A percentile compares a stretch with the other conserved stretches of the same genome.
Evolutionary conservation across 331 rosid species (phyloP).

Genomic region (Quercus phellos): DNA sequence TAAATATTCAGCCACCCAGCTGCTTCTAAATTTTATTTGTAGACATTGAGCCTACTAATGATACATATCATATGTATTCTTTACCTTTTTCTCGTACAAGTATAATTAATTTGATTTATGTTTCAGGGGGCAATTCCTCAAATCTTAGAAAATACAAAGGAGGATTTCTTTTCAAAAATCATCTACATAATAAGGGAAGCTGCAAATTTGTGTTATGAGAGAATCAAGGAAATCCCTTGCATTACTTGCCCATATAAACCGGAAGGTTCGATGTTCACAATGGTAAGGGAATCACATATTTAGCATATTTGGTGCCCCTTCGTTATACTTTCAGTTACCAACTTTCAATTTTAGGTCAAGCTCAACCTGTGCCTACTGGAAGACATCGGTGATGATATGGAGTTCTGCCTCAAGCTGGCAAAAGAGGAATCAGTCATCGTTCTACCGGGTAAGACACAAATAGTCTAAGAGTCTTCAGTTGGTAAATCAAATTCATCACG

Average conservation of each 20-base stretch:
- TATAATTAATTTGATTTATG: background rate
- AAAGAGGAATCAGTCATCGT: constrained; percentile 39
- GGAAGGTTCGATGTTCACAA: constrained; percentile 38
- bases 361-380: constrained; percentile 29
- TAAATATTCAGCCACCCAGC: too few species aligned
- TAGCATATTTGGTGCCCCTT: background rate
- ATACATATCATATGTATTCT: too few species aligned
- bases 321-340: background rate
- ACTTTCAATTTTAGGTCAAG: constrained; percentile 23
- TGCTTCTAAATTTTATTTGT: too few species aligned
- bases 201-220: constrained; percentile 27
- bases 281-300: constrained; percentile 8
- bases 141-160: constrained; percentile 26
- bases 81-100: too few species aligned
- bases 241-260: constrained; percentile 35
- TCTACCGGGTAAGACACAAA: constrained; percentile 27
- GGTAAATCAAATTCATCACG: too few species aligned
- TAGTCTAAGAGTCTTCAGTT: too few species aligned
- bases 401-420: constrained; percentile 38
- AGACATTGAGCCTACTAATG: too few species aligned
- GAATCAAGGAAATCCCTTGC: constrained; percentile 32
- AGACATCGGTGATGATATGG: constrained; percentile 35
- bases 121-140: constrained; percentile 48
- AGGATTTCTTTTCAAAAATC: constrained; percentile 23
- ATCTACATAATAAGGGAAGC: constrained; percentile 22